Base-by-base conservation (phyloP, 2,329 filamentous ascomycete genomes). In the Cladosporium phlei region DNA sequence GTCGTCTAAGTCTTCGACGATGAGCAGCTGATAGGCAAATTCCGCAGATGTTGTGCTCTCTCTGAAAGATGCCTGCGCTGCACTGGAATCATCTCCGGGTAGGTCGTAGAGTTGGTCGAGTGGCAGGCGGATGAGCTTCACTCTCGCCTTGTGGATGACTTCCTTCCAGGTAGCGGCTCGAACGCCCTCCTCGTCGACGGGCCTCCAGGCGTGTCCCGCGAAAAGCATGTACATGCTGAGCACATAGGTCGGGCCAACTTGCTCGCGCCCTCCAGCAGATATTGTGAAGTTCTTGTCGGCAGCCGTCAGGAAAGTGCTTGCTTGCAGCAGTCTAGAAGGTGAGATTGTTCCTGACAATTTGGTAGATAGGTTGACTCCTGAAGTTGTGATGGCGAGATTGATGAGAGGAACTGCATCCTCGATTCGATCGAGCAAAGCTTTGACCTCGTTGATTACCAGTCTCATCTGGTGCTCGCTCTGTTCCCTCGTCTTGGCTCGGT, bases 221-320 rank as follows among this genome's bases (percentile, higher is more conserved):
- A 97, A 98, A 1, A 97, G 77, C 89, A 97, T 96, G 66, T 97
- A 98, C 55, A 97, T 71, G 0, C 90, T 95, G 6, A 97, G 66
- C 0, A 80, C 85, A 59, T 96, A 97, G 0, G 83, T 80, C 0
- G 91, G 89, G 0, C 93, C 93, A 50, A 97, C 85, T 61, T 96
- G 89, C 35, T 88, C 81, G 0, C 84, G 76, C 8, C 72, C 69
- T 0, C 70, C 75, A 5, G 83, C 78, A 30, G 79, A 73, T 52
- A 81, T 75, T 2, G 80, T 78, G 65, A 93, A 96, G 53, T 89
- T 85, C 0, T 83, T 85, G 64, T 98, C 93, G 2, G 88, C 89
- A 34, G 89, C 79, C 21, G 85, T 94, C 38, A 97, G 74, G 54
- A 96, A 85, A 4, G 89, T 93, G 61, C 91, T 97, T 14, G 93